A percentile compares a stretch with the other conserved stretches of the same genome.
These are phyloP conservation scores for Eleusine indica DNA, from an alignment of 176 grass and related monocot species.

Conservation along the genomic window DNA sequence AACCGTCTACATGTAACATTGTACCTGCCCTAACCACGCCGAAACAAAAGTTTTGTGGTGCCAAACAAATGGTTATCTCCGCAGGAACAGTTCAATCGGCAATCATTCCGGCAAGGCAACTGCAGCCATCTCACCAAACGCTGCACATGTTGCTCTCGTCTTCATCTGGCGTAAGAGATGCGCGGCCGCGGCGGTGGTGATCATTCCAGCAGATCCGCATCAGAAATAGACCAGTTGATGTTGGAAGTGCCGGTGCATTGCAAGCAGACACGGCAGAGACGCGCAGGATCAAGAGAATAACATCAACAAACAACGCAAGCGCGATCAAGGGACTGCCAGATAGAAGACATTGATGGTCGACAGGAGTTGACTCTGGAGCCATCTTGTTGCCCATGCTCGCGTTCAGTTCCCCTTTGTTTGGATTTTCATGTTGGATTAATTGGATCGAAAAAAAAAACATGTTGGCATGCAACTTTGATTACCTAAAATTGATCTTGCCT, in stretches of 20 bases:
- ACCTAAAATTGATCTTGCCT: no score
- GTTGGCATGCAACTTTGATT: no score
- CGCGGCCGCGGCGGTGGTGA: background rate
- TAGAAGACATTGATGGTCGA: no score
- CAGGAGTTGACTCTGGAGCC: no score
- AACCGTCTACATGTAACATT: no score
- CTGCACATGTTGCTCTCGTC: background rate
- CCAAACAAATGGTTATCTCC: background rate
- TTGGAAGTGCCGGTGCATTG: background rate
- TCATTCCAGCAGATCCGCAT: background rate
- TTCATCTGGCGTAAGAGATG: background rate
- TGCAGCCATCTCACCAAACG: background rate
- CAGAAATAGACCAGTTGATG: background rate
- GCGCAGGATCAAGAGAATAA: no score
- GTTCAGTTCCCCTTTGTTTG: no score
- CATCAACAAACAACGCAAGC: background rate
- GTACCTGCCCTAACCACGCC: background rate
- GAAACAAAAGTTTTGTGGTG: background rate
- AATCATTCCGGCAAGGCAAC: constrained; percentile 15
- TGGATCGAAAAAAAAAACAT: no score
- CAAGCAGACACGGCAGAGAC: no score
- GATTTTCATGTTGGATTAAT: no score
- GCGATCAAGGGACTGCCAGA: no score
- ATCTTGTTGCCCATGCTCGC: no score
- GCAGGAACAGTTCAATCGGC: background rate